Evolutionary conservation across 176 grass and related monocot genomes (phyloP).

Genomic region (Thinopyrum elongatum): DNA sequence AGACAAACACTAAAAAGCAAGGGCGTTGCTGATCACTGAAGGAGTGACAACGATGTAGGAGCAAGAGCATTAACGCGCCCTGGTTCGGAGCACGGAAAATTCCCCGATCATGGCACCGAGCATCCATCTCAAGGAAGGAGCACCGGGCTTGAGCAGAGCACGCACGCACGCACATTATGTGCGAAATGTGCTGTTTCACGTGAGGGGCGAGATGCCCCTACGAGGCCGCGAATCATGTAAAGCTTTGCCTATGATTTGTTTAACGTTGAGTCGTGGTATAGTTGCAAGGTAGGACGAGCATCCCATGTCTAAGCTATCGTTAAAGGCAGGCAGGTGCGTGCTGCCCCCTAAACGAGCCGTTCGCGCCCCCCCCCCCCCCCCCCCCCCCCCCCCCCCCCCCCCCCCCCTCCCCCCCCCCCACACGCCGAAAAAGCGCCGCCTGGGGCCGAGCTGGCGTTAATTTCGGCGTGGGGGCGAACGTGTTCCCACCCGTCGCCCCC

Average conservation of each 20-base stretch:
- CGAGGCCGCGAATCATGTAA: neutral
- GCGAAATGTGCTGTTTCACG: conserved; percentile 1
- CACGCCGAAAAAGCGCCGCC: too few species aligned
- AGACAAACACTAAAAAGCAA: conserved; percentile 12
- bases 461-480: too few species aligned
- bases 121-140: too few species aligned
- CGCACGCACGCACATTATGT: neutral
- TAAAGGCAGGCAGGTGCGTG: neutral
- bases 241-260: neutral
- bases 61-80: neutral
- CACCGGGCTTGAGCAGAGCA: too few species aligned
- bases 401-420: too few species aligned
- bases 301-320: conserved; percentile 29
- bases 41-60: neutral
- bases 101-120: neutral
- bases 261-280: conserved; percentile 27
- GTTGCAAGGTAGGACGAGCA: neutral
- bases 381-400: too few species aligned
- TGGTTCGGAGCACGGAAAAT: neutral
- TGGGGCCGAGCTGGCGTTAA: too few species aligned
- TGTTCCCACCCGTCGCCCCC: too few species aligned
- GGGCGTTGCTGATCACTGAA: neutral
- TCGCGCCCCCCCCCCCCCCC: too few species aligned
- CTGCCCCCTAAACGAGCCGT: conserved; percentile 8
- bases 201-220: conserved; percentile 20